Evolutionary conservation across 1,284 basidiomycete species (phyloP).

Genomic region (Caloboletus firmus): DNA sequence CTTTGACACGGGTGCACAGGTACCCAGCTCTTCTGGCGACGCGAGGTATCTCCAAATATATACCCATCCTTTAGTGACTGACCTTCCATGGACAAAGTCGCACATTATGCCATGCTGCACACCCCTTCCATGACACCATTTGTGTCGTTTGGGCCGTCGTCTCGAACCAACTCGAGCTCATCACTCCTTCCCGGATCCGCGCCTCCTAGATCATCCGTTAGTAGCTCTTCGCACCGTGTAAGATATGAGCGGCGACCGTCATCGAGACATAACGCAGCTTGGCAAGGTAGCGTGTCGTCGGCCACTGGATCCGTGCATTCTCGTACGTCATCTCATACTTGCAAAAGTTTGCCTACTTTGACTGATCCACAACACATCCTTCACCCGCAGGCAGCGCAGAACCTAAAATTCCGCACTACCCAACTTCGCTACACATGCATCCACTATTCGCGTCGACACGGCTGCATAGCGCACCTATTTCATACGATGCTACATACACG

Average conservation of each 20-base stretch:
- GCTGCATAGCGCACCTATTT: slow-evolving; percentile 55
- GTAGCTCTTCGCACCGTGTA: slow-evolving; percentile 31
- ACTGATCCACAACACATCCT: slow-evolving; percentile 8
- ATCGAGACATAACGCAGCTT: slow-evolving; percentile 43
- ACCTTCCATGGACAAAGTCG: slow-evolving; percentile 20
- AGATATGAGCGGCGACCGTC: slow-evolving; percentile 41
- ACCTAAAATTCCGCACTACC: slow-evolving; percentile 19
- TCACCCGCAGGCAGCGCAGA: slow-evolving; percentile 28
- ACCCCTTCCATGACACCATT: slow-evolving; percentile 34
- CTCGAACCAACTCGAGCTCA: slow-evolving; percentile 49
- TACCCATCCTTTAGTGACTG: background rate
- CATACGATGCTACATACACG: slow-evolving; percentile 58
- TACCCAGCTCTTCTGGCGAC: slow-evolving; percentile 20
- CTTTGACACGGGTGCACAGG: slow-evolving; percentile 21
- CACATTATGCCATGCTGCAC: slow-evolving; percentile 30
- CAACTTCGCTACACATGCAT: slow-evolving; percentile 56
- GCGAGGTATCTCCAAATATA: slow-evolving; percentile 22
- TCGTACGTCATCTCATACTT: slow-evolving; percentile 23
- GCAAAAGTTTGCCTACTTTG: slow-evolving; percentile 8
- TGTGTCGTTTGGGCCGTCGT: slow-evolving; percentile 39
- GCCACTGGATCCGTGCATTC: slow-evolving; percentile 32
- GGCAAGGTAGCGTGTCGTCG: slow-evolving; percentile 43
- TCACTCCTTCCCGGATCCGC: slow-evolving; percentile 41
- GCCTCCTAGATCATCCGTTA: slow-evolving; percentile 26
- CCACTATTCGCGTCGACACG: slow-evolving; percentile 57